These are phyloP conservation scores for Acanthamoeba lenticulata DNA, from an alignment of 208 protist species.

Conservation along the genomic window DNA sequence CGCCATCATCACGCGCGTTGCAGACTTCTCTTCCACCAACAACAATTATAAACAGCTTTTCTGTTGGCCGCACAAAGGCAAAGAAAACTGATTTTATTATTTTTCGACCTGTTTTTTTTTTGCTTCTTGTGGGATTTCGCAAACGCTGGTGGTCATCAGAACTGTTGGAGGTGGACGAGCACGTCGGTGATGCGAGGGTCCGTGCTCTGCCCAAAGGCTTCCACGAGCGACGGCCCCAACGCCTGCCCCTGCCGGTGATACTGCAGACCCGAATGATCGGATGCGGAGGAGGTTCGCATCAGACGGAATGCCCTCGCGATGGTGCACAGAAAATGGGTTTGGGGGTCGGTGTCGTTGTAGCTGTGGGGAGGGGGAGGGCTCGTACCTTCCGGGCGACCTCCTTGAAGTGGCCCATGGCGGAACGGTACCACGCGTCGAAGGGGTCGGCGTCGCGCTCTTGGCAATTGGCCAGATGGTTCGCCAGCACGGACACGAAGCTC, in stretches of 20 bases:
- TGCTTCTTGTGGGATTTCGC: too few species aligned
- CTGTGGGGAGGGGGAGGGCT: background rate
- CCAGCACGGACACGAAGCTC: background rate
- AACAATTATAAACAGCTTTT: background rate
- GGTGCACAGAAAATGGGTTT: too few species aligned
- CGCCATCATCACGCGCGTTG: too few species aligned
- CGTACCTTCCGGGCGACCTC: constrained; percentile 51
- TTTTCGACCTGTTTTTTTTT: too few species aligned
- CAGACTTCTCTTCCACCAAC: too few species aligned
- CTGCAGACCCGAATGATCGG: background rate
- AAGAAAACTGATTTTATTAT: too few species aligned
- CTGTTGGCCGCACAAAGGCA: too few species aligned
- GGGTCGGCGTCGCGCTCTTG: background rate
- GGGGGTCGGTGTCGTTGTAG: too few species aligned
- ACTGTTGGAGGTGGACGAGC: background rate
- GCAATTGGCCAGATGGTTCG: constrained; percentile 47
- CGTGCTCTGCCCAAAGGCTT: background rate
- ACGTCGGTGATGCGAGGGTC: background rate
- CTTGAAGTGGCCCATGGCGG: constrained; percentile 7
- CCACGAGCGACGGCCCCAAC: background rate
- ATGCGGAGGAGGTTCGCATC: background rate
- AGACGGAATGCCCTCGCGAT: background rate
- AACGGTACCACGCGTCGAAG: constrained; percentile 16
- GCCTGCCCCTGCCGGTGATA: background rate
- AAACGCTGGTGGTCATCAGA: background rate